phyloP scores from a whole-genome alignment of 768 basidiomycete genomes.

The Agrocybe chaxingu region DNA sequence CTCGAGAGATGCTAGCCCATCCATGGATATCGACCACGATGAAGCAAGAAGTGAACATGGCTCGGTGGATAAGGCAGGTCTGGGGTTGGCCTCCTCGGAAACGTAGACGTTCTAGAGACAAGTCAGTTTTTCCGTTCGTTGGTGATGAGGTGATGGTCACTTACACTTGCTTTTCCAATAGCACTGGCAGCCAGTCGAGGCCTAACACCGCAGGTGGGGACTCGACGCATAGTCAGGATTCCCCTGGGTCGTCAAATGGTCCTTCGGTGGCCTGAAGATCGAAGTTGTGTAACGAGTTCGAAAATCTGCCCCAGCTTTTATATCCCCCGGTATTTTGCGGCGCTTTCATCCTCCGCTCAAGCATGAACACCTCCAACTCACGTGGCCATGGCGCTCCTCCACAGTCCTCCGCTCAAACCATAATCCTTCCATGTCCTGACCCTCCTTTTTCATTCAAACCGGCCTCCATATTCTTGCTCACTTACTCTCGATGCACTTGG shows the following conservation, averaged over 20 bases:
- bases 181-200: background rate
- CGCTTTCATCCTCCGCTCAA: no score
- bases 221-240: background rate
- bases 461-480: no score
- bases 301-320: no score
- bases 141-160: background rate
- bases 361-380: no score
- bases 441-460: no score
- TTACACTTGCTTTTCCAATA: background rate
- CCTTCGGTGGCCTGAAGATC: background rate
- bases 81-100: conserved; percentile 18
- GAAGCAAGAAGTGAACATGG: conserved; percentile 20
- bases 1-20: conserved; percentile 64
- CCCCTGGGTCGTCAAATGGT: background rate
- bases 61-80: conserved; percentile 21
- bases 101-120: background rate
- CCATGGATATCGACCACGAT: conserved; percentile 18
- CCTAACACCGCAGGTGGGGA: background rate
- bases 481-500: no score
- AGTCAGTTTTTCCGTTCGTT: background rate
- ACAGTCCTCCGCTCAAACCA: no score
- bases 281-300: no score
- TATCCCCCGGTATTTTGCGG: no score
- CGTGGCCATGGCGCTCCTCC: no score
- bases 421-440: no score